These are phyloP conservation scores for Talaromyces sp. DNA, from an alignment of 2,329 filamentous ascomycete genomes.

Conservation along the genomic window DNA sequence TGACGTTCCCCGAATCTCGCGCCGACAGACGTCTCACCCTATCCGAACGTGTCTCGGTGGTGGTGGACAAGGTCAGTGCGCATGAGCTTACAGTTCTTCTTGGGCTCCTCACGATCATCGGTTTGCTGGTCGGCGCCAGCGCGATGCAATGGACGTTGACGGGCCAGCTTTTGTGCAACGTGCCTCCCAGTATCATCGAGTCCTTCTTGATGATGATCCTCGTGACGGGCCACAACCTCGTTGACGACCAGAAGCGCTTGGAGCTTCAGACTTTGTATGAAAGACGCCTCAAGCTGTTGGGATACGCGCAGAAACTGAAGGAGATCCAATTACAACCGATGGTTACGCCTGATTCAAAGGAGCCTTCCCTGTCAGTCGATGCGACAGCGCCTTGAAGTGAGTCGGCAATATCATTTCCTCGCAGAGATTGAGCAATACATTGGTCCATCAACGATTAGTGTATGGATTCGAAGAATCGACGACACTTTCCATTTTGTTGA, in stretches of 20 bases:
- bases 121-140: slow-evolving; percentile 29
- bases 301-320: background rate
- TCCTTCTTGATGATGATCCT: slow-evolving; percentile 36
- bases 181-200: slow-evolving; percentile 37
- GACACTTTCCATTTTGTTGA: too few relatives aligned
- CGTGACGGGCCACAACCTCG: slow-evolving; percentile 33
- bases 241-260: slow-evolving; percentile 23
- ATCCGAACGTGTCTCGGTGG: slow-evolving; percentile 23
- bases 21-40: slow-evolving; percentile 19
- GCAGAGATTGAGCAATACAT: too few relatives aligned
- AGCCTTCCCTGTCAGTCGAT: too few relatives aligned
- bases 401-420: too few relatives aligned
- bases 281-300: slow-evolving; percentile 20
- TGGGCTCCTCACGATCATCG: slow-evolving; percentile 28
- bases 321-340: background rate
- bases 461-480: too few relatives aligned
- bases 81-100: slow-evolving; percentile 30
- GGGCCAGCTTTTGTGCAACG: slow-evolving; percentile 36
- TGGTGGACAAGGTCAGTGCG: slow-evolving; percentile 26
- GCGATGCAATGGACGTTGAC: slow-evolving; percentile 33
- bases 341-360: background rate
- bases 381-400: too few relatives aligned
- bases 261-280: slow-evolving; percentile 26
- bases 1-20: background rate
- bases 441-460: too few relatives aligned